Evolutionary conservation across 352 stramenopile genomes (phyloP), one percentile per base, ranked within the genome.

Genomic region (Phytopythium kandeliae): DNA sequence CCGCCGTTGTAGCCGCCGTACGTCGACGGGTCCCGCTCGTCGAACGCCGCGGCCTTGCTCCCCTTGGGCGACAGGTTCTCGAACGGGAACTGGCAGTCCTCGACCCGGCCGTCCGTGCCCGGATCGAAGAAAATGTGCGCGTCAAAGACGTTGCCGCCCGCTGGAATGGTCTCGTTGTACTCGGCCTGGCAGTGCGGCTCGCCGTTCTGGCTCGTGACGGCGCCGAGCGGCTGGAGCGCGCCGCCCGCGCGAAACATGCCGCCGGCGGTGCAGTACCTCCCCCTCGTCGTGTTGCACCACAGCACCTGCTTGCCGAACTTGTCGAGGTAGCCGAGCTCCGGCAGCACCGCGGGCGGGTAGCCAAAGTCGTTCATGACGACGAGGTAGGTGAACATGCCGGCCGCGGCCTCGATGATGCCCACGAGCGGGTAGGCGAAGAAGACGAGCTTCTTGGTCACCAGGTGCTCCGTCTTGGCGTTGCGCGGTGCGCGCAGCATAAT

Each of bases 361-460:
- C 89, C 89, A 57, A 88, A 96, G 59, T 95, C 81, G 60, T 95
- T 92, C 55, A 97, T 60, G 11, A 97, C 83, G 2, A 81, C 58
- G n/a, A 96, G 52, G 64, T 87, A 97, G 9, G 84, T 82, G 57
- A 94, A 95, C 74, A 96, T 95, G 2, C 86, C 89, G 1, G 81
- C 84, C 0, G 84, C 63, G 4, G 84, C 86, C 54, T 96, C 78
- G 24, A 96, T 95, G 42, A 97, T 70, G 17, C 90, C 90, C 40
- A 97, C 96, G 38, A 88, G 67, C 0, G 82, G 50, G 60, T 97
- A 97, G 13, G 85, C 73, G 51, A 94, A 94, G 41, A 67, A 85
- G 13, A 97, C 75, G n/a, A 97, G 76, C 62, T 96, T 94, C 57
- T 68, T 71, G 15, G 83, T 96, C 48, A 98, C 91, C 0, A 98